These are phyloP conservation scores for Asterophora parasitica DNA, from an alignment of 768 basidiomycete genomes.

Conservation along the genomic window DNA sequence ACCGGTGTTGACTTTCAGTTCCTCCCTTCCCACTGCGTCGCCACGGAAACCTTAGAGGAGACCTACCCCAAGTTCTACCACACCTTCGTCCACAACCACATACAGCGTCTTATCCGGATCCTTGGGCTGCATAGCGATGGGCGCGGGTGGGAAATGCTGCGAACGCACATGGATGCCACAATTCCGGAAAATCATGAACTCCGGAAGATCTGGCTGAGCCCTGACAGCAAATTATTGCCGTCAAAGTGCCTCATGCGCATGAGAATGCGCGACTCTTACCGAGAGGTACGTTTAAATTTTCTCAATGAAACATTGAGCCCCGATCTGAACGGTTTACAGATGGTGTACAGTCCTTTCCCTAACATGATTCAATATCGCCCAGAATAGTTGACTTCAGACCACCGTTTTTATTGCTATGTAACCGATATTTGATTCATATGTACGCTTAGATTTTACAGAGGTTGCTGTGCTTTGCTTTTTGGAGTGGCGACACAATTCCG, in stretches of 20 bases:
- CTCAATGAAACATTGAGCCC: not conserved
- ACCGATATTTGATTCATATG: too few relatives aligned
- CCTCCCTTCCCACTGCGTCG: conserved; percentile 49
- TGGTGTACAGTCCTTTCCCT: conserved; percentile 47
- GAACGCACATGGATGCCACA: conserved; percentile 37
- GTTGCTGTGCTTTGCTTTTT: too few relatives aligned
- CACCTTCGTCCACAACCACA: conserved; percentile 55
- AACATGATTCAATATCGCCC: conserved; percentile 50
- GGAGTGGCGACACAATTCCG: not conserved
- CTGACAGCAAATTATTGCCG: conserved; percentile 33
- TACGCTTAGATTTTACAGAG: too few relatives aligned
- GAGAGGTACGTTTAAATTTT: conserved; percentile 38
- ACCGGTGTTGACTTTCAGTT: conserved; percentile 49
- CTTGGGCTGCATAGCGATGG: conserved; percentile 50
- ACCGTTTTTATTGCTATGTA: not conserved
- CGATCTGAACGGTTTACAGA: conserved; percentile 25
- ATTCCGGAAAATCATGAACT: conserved; percentile 44
- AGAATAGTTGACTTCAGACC: conserved; percentile 4
- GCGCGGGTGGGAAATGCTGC: conserved; percentile 45
- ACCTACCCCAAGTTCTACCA: conserved; percentile 56
- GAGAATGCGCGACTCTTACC: conserved; percentile 51
- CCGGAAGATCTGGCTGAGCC: conserved; percentile 43
- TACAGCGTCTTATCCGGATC: conserved; percentile 51
- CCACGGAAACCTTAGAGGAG: conserved; percentile 42
- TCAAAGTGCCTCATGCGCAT: conserved; percentile 59